Evolutionary conservation across 2,329 filamentous ascomycete genomes (phyloP).

Genomic region (Fonsecaea multimorphosa): DNA sequence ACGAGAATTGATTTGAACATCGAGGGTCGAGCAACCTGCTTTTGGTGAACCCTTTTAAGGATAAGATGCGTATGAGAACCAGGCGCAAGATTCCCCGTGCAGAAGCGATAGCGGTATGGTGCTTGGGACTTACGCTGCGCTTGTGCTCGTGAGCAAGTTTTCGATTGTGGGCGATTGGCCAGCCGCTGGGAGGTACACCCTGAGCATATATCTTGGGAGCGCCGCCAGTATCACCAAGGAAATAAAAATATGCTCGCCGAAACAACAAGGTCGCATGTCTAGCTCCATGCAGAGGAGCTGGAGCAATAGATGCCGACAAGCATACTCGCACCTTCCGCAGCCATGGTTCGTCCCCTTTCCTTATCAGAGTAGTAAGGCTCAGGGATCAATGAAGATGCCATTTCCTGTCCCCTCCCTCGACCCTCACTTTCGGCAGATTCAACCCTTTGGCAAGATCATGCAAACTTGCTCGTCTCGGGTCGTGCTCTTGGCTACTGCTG

Average conservation of each 20-base stretch:
- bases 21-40: no score
- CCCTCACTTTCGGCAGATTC: conserved; percentile 8
- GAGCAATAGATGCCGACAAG: not conserved
- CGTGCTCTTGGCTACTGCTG: not conserved
- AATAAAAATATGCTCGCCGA: not conserved
- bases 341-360: no score
- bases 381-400: not conserved
- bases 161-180: not conserved
- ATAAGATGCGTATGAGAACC: not conserved
- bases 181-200: not conserved
- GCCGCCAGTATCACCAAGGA: not conserved
- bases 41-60: no score
- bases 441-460: conserved; percentile 8
- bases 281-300: not conserved
- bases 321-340: not conserved
- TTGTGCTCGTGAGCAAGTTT: not conserved
- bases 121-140: not conserved
- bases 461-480: not conserved
- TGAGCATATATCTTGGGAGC: not conserved
- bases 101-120: not conserved
- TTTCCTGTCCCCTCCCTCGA: not conserved
- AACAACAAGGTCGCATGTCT: not conserved
- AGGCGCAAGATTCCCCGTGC: not conserved
- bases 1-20: not conserved
- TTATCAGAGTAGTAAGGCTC: no score